Conservation (phyloP, 495 filamentous ascomycete genomes). For the Bryoglossum gracile region DNA sequence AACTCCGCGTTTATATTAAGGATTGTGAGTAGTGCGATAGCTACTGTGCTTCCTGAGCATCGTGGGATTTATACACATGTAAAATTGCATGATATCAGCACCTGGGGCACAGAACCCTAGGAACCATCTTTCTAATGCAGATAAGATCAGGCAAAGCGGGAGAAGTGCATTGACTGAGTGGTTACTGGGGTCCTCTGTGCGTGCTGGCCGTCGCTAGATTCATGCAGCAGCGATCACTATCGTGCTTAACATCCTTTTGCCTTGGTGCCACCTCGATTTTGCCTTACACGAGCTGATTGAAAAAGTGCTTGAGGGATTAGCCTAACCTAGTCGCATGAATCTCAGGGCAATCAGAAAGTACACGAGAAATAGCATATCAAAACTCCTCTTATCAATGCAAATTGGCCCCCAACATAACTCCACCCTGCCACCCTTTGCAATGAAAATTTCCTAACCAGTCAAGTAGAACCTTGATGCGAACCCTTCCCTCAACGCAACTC, state of each 20-base stretch:
- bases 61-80: neutral
- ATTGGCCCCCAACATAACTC: slow-evolving; percentile 14
- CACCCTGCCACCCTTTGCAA: slow-evolving; percentile 8
- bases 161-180: slow-evolving; percentile 55
- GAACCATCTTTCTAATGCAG: slow-evolving; percentile 20
- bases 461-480: slow-evolving; percentile 2
- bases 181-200: too few relatives aligned
- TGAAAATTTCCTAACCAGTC: slow-evolving; percentile 5
- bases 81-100: neutral
- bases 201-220: too few relatives aligned
- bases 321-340: slow-evolving; percentile 6
- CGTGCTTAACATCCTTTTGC: too few relatives aligned
- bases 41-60: neutral
- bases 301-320: neutral
- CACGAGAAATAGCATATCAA: slow-evolving; percentile 9
- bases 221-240: slow-evolving; percentile 96
- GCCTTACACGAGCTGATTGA: slow-evolving; percentile 1
- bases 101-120: neutral
- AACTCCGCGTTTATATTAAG: neutral
- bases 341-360: slow-evolving; percentile 6
- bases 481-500: neutral
- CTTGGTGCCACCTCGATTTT: slow-evolving; percentile 5
- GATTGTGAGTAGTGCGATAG: neutral
- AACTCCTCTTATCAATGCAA: slow-evolving; percentile 19
- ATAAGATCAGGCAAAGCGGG: neutral